Evolutionary conservation across 2,329 filamentous ascomycete genomes (phyloP).

Genomic region (Furcasterigmium sp.): DNA sequence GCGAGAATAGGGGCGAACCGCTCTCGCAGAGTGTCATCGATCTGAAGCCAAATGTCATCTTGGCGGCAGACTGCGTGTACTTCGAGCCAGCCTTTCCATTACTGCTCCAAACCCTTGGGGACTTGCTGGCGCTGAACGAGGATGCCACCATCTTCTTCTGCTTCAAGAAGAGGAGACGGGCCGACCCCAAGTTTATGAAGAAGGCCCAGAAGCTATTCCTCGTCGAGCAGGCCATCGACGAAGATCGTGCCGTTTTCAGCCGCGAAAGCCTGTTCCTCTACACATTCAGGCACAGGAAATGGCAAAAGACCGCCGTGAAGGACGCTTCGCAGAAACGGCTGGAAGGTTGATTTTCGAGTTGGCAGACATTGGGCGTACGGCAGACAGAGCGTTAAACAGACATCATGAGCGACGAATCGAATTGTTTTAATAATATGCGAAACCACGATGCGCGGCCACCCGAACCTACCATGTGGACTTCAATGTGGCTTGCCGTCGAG

Average conservation of each 20-base stretch:
- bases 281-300: constrained; percentile 33
- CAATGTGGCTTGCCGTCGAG: too few relatives aligned
- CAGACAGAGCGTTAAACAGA: not conserved
- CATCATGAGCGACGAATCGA: not conserved
- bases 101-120: constrained; percentile 70
- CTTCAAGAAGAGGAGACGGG: constrained; percentile 87
- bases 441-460: too few relatives aligned
- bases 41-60: constrained; percentile 68
- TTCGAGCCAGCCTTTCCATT: constrained; percentile 94
- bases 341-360: too few relatives aligned
- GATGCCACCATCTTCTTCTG: constrained; percentile 69
- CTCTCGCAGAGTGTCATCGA: constrained; percentile 47
- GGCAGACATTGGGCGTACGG: too few relatives aligned
- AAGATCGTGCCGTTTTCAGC: constrained; percentile 52
- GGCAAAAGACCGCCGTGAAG: not conserved
- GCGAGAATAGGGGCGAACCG: constrained; percentile 49
- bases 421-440: too few relatives aligned
- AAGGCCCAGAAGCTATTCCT: constrained; percentile 62
- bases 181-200: constrained; percentile 71
- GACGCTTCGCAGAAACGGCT: too few relatives aligned
- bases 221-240: constrained; percentile 57
- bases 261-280: constrained; percentile 58
- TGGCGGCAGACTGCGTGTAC: constrained; percentile 97
- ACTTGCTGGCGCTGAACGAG: constrained; percentile 69
- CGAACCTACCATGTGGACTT: too few relatives aligned